These are phyloP conservation scores for Endocalyx cinctus DNA, from an alignment of 2,329 filamentous ascomycete genomes.

Conservation along the genomic window DNA sequence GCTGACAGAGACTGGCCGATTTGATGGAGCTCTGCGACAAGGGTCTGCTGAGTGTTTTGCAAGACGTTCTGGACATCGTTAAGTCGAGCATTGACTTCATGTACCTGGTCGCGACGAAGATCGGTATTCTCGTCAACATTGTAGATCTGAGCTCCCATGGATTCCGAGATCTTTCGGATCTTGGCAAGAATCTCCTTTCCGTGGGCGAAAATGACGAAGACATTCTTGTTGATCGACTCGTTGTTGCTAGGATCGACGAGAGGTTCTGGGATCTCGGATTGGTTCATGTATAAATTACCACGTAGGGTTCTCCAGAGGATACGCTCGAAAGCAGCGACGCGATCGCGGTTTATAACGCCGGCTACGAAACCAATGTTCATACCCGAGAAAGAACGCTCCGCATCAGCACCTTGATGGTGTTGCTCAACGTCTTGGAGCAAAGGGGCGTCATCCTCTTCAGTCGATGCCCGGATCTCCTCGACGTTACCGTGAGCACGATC, in stretches of 20 bases:
- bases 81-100: slow-evolving; percentile 92
- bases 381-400: slow-evolving; percentile 83
- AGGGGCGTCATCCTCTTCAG: slow-evolving; percentile 87
- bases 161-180: slow-evolving; percentile 98
- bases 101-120: slow-evolving; percentile 88
- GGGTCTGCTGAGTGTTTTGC: slow-evolving; percentile 88
- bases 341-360: slow-evolving; percentile 88
- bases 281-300: slow-evolving; percentile 99
- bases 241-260: slow-evolving; percentile 90
- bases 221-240: slow-evolving; percentile 91
- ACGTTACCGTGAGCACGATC: slow-evolving; percentile 94
- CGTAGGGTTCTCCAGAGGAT: slow-evolving; percentile 96
- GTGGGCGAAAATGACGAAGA: slow-evolving; percentile 98
- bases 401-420: slow-evolving; percentile 61
- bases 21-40: slow-evolving; percentile 88
- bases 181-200: slow-evolving; percentile 98
- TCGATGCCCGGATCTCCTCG: slow-evolving; percentile 89
- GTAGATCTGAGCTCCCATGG: slow-evolving; percentile 91
- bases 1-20: slow-evolving; percentile 89
- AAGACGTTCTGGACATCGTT: slow-evolving; percentile 89
- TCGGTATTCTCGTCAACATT: slow-evolving; percentile 97
- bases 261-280: slow-evolving; percentile 93
- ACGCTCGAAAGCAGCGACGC: slow-evolving; percentile 91
- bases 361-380: slow-evolving; percentile 99
- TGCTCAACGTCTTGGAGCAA: slow-evolving; percentile 91